Conservation (phyloP, 2,329 filamentous ascomycete species). For the Metarhizium brunneum region DNA sequence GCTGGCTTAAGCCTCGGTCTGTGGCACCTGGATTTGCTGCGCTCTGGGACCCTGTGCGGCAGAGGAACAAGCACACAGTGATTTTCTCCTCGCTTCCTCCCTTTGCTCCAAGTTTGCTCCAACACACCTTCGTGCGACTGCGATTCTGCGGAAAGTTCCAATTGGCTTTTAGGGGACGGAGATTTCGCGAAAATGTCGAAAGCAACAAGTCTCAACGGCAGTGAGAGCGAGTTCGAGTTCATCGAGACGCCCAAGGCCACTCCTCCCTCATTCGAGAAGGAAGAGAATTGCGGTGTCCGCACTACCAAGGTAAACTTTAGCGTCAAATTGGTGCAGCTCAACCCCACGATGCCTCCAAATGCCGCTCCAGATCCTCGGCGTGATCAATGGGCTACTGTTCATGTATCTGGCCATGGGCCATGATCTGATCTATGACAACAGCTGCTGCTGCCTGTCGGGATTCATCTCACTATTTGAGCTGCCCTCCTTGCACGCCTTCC, state of each 20-base stretch:
- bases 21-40: not conserved
- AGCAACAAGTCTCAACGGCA: conserved; percentile 19
- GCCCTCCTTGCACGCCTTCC: too few species aligned
- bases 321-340: not conserved
- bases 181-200: conserved; percentile 24
- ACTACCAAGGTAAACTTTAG: conserved; percentile 30
- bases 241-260: conserved; percentile 30
- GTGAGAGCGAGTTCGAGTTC: conserved; percentile 31
- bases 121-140: conserved; percentile 5
- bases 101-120: not conserved
- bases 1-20: not conserved
- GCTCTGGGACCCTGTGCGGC: not conserved
- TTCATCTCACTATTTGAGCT: not conserved
- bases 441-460: not conserved
- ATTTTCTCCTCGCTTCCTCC: not conserved
- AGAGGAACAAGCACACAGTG: not conserved
- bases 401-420: too few species aligned
- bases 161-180: conserved; percentile 16
- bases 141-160: conserved; percentile 12
- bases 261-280: conserved; percentile 52
- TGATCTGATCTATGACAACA: not conserved
- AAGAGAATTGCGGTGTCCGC: conserved; percentile 49
- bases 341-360: not conserved
- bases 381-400: too few species aligned
- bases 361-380: too few species aligned